Conservation (phyloP, 371 early-diverging fungal species). For the Mortierella sp. region DNA sequence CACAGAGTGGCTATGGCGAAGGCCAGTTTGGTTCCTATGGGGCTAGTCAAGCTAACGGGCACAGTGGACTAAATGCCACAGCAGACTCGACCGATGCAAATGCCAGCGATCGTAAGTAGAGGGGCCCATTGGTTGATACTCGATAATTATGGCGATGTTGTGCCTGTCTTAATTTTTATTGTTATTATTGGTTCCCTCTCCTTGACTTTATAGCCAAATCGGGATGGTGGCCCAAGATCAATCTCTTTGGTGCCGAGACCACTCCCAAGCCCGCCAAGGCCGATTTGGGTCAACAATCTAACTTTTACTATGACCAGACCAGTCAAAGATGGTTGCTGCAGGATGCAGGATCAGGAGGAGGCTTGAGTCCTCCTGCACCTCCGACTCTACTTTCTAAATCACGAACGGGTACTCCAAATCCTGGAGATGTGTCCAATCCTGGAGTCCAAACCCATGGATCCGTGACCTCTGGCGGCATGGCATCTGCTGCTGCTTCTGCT, state of each 20-base stretch:
- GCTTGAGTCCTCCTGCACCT: conserved; percentile 36
- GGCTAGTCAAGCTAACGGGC: not conserved
- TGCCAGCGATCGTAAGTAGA: not conserved
- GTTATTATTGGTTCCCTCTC: not conserved
- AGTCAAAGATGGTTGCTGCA: conserved; percentile 69
- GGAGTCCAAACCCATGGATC: conserved; percentile 16
- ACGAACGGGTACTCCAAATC: conserved; percentile 26
- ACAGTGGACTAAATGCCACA: not conserved
- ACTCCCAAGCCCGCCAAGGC: conserved; percentile 68
- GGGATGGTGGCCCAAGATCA: conserved; percentile 64
- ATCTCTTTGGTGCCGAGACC: conserved; percentile 55
- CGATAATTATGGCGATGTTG: not conserved
- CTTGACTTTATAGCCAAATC: conserved; percentile 33
- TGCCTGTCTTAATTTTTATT: not conserved
- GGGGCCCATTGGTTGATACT: not conserved
- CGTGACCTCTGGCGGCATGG: conserved; percentile 8
- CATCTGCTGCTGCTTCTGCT: conserved; percentile 6
- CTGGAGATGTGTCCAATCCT: conserved; percentile 5
- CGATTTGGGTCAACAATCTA: conserved; percentile 73
- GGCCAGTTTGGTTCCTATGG: not conserved
- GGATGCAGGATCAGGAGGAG: conserved; percentile 48
- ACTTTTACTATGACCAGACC: conserved; percentile 77
- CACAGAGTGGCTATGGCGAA: no score
- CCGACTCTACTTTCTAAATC: conserved; percentile 55
- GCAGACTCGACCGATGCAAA: no score